phyloP scores from a whole-genome alignment of 169 alveolate species.

The Plasmodium blacklocki region DNA sequence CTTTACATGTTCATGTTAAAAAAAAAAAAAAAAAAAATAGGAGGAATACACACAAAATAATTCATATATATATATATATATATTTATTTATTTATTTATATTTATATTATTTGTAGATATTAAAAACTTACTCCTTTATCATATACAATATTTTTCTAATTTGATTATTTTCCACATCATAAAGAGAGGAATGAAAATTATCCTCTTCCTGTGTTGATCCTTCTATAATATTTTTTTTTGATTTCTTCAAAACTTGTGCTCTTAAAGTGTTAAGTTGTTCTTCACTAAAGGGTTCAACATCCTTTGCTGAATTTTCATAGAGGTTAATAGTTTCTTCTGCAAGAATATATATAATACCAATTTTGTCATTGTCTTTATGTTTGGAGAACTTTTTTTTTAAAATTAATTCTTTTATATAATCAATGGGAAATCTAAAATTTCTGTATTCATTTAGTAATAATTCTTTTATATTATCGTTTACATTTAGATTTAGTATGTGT shows the following conservation, averaged over 20 bases:
- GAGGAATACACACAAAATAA: not conserved
- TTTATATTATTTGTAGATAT: not conserved
- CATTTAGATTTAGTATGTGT: slow-evolving; percentile 22
- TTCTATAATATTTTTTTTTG: not conserved
- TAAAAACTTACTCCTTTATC: slow-evolving; percentile 59
- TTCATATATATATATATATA: not conserved
- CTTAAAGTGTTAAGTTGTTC: slow-evolving; percentile 25
- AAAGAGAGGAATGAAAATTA: slow-evolving; percentile 15
- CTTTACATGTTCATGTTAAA: slow-evolving; percentile 24
- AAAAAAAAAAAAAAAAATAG: slow-evolving; percentile 11
- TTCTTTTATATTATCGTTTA: slow-evolving; percentile 24
- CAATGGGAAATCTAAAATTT: slow-evolving; percentile 57
- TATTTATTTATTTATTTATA: not conserved
- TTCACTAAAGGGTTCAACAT: slow-evolving; percentile 49
- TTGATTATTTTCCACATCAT: slow-evolving; percentile 71
- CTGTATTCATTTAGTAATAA: slow-evolving; percentile 40
- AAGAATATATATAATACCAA: slow-evolving; percentile 32
- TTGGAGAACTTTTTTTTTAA: slow-evolving; percentile 37
- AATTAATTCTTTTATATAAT: slow-evolving; percentile 38
- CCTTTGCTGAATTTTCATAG: slow-evolving; percentile 75
- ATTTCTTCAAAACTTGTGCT: slow-evolving; percentile 12
- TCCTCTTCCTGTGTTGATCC: slow-evolving; percentile 7
- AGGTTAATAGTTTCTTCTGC: slow-evolving; percentile 74
- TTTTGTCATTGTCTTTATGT: slow-evolving; percentile 17
- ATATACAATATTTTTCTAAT: slow-evolving; percentile 41